Evolutionary conservation across 2,329 filamentous ascomycete genomes (phyloP), one percentile per base, ranked within the genome.

Genomic region (Immersiporthe knoxdaviesiana): DNA sequence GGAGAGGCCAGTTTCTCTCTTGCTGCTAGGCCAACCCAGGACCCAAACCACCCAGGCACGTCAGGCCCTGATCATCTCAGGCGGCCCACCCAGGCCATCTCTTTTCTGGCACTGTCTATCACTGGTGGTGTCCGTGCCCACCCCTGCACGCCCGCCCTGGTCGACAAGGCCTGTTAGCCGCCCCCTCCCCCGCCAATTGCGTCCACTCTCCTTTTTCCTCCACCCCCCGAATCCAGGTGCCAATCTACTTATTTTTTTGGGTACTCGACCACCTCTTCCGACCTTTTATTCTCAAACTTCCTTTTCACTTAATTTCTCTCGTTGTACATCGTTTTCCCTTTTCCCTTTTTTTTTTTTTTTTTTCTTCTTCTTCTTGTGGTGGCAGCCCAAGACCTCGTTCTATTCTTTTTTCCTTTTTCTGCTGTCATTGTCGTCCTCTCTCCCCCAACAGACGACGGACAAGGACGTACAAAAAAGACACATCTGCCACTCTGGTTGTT

Each of bases 51-150:
- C n/a, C n/a, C n/a, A n/a, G n/a, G n/a, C n/a, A n/a, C n/a, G n/a
- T n/a, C n/a, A 56, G 52, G 52, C 12, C 35, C 39, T 41, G 35
- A 62, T 41, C n/a, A 62, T 41, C 39, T 44, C 16, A 37, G 18
- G 41, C 14, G 61, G 61, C 39, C 61, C 61, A 63, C 41, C 61
- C 41, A 56, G 61, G 30, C 61, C 61, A 63, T 63, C 61, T 47
- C 61, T 63, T 63, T 63, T 63, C 27, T 44, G 39, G 61, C 61
- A 56, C 52, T 56, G 52, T 56, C 52, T 56, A 30, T 30, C 52
- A 32, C 41, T 50, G n/a, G 39, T 24, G 27, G 24, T 24, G 41
- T 47, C 61, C 27, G 61, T 47, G 61, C 60, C 41, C 16, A n/a
- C n/a, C n/a, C n/a, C n/a, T n/a, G n/a, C n/a, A n/a, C n/a, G n/a